phyloP scores from a whole-genome alignment of 176 grass and related monocot species.

The Bolboschoenus planiculmis region DNA sequence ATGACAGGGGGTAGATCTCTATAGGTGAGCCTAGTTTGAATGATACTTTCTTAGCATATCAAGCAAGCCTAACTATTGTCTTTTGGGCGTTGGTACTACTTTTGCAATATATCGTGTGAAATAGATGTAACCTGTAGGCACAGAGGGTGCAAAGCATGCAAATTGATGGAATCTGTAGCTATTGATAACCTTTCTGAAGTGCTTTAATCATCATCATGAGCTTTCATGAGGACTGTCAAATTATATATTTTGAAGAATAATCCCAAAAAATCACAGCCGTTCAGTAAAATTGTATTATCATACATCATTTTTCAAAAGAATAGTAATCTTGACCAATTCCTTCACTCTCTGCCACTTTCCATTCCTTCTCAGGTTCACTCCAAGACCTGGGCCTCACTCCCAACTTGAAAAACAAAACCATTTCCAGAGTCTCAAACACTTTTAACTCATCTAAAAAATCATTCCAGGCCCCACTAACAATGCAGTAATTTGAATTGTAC shows the following conservation, averaged over 20 bases:
- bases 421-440: constrained; percentile 78
- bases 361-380: constrained; percentile 36
- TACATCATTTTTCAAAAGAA: constrained; percentile 18
- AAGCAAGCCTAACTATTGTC: neutral
- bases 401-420: constrained; percentile 59
- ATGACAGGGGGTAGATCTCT: too few relatives aligned
- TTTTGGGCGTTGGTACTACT: too few relatives aligned
- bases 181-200: neutral
- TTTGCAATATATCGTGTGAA: neutral
- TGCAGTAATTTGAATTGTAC: constrained; percentile 78
- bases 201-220: neutral
- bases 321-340: constrained; percentile 11
- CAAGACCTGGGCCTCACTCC: constrained; percentile 64
- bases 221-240: neutral
- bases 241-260: neutral
- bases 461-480: constrained; percentile 80
- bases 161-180: neutral
- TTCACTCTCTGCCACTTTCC: constrained; percentile 37
- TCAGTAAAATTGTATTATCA: neutral
- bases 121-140: neutral
- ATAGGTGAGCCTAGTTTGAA: too few relatives aligned
- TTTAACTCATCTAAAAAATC: constrained; percentile 40
- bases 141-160: neutral
- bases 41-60: neutral
- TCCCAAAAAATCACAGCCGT: neutral